A percentile compares a stretch with the other conserved stretches of the same genome.
phyloP scores from a whole-genome alignment of 768 basidiomycete genomes.

The Dacryopinax primogenitus region DNA sequence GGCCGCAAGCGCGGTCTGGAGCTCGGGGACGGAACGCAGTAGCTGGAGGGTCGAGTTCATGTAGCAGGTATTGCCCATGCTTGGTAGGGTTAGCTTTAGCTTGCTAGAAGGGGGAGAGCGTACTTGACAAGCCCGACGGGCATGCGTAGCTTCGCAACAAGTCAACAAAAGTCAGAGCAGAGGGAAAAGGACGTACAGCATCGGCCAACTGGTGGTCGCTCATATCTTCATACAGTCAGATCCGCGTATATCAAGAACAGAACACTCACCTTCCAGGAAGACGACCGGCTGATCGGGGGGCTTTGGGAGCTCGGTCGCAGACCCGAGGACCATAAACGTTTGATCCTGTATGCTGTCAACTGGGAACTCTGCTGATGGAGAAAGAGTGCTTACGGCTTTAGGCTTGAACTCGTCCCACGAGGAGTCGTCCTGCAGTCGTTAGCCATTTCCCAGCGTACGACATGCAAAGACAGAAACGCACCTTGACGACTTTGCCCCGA shows the following conservation, averaged over 20 bases:
- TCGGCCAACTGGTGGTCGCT: slow-evolving; percentile 66
- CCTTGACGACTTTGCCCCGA: slow-evolving; percentile 84
- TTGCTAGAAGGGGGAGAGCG: slow-evolving; percentile 16
- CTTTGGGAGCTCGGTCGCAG: slow-evolving; percentile 82
- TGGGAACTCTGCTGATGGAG: slow-evolving; percentile 1
- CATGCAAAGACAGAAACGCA: slow-evolving; percentile 21
- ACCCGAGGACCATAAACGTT: slow-evolving; percentile 85
- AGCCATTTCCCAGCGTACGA: background rate
- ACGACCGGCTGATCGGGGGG: slow-evolving; percentile 65
- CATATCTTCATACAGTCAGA: too few relatives aligned
- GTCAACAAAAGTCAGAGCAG: slow-evolving; percentile 12
- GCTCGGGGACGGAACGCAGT: slow-evolving; percentile 82
- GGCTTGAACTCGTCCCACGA: slow-evolving; percentile 73
- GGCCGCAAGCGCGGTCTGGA: slow-evolving; percentile 56
- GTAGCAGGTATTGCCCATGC: slow-evolving; percentile 91
- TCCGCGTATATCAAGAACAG: background rate
- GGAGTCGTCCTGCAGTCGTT: slow-evolving; percentile 55
- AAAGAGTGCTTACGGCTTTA: slow-evolving; percentile 48
- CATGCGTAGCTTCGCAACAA: slow-evolving; percentile 62
- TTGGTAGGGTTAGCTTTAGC: slow-evolving; percentile 19
- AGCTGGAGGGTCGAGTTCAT: slow-evolving; percentile 94
- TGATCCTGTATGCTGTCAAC: slow-evolving; percentile 44
- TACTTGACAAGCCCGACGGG: slow-evolving; percentile 73
- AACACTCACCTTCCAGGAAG: slow-evolving; percentile 67
- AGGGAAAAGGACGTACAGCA: slow-evolving; percentile 41